Percentiles rank a stretch among this genome's conserved stretches.
Conservation (phyloP, 768 basidiomycete genomes). For the Amanita rubescens region DNA sequence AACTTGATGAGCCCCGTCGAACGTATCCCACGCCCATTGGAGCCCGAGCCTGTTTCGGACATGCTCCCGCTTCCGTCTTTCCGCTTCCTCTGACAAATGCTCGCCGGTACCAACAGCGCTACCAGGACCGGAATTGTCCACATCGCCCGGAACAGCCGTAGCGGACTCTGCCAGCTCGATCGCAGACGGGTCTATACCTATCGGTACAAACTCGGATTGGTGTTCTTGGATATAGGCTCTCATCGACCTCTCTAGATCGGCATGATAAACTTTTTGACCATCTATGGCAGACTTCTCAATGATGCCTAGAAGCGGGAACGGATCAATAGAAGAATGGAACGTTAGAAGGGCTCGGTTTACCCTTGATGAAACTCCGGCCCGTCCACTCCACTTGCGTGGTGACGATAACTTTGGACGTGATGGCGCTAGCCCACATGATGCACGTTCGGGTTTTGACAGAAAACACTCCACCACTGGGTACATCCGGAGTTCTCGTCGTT, state of each 20-base stretch:
- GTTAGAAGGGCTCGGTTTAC: constrained; percentile 27
- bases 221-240: constrained; percentile 85
- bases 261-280: constrained; percentile 84
- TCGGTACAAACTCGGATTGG: constrained; percentile 82
- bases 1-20: constrained; percentile 69
- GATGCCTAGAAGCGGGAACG: constrained; percentile 49
- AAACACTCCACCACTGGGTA: constrained; percentile 90
- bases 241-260: constrained; percentile 79
- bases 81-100: constrained; percentile 23
- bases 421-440: constrained; percentile 84
- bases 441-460: constrained; percentile 92
- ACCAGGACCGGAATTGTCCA: constrained; percentile 7
- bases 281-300: constrained; percentile 90
- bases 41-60: constrained; percentile 66
- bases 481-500: constrained; percentile 89
- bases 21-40: constrained; percentile 87
- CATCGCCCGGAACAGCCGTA: constrained; percentile 27
- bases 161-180: constrained; percentile 40
- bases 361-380: constrained; percentile 93
- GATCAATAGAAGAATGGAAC: constrained; percentile 4
- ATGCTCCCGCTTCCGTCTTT: constrained; percentile 51
- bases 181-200: constrained; percentile 57
- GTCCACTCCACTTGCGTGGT: constrained; percentile 95
- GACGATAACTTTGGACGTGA: constrained; percentile 73
- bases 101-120: neutral